A percentile compares a stretch with the other conserved stretches of the same genome.
phyloP scores from a whole-genome alignment of 306 rosid species.

The Cicer judaicum region DNA sequence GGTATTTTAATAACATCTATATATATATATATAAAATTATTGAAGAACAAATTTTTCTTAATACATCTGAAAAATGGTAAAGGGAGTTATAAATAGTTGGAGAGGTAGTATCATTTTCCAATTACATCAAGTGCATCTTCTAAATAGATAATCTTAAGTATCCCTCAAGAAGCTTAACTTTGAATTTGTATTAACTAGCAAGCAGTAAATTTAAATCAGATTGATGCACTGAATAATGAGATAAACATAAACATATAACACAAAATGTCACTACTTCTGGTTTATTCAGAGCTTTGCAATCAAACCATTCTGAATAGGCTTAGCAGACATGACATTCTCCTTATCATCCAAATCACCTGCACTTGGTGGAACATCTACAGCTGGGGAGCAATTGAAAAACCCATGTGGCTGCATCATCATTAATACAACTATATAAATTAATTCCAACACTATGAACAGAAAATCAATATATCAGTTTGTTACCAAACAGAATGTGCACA shows the following conservation, averaged over 20 bases:
- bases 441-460: conserved; percentile 8
- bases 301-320: conserved; percentile 65
- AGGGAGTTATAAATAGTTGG: too few species aligned
- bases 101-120: not conserved
- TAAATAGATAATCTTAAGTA: not conserved
- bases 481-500: not conserved
- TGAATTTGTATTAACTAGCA: not conserved
- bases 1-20: too few species aligned
- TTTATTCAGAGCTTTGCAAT: conserved; percentile 64
- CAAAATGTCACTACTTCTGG: conserved; percentile 13
- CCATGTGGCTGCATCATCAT: conserved; percentile 74
- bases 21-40: too few species aligned
- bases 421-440: conserved; percentile 10
- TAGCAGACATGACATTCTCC: conserved; percentile 60
- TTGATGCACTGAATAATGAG: not conserved
- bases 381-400: conserved; percentile 77
- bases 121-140: not conserved
- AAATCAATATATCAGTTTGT: conserved; percentile 11
- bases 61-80: too few species aligned
- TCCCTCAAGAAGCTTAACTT: not conserved
- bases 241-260: conserved; percentile 6
- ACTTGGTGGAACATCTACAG: conserved; percentile 75
- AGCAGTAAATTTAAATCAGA: conserved; percentile 1
- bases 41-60: too few species aligned
- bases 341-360: conserved; percentile 66